These are phyloP conservation scores for Telfairia occidentalis DNA, from an alignment of 331 rosid genomes.

Conservation along the genomic window DNA sequence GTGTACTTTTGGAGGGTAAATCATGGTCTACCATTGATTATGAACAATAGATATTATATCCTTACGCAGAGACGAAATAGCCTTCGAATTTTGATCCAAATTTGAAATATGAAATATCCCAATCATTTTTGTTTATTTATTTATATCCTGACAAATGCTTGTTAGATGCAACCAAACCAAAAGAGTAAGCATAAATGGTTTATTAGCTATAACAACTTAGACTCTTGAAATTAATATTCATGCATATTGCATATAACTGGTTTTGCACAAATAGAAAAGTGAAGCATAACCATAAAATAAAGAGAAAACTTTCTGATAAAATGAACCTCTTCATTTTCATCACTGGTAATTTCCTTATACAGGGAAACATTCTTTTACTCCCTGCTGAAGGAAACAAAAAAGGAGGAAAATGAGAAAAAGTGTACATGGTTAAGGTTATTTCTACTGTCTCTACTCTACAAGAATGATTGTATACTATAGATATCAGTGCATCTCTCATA, in stretches of 20 bases:
- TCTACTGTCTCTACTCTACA: not conserved
- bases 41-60: not conserved
- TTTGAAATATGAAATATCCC: not conserved
- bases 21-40: not conserved
- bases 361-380: not conserved
- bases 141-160: not conserved
- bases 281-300: not conserved
- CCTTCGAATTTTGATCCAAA: not conserved
- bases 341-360: not conserved
- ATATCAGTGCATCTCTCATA: not conserved
- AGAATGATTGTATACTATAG: not conserved
- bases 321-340: slow-evolving; percentile 3
- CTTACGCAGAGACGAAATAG: not conserved
- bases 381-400: not conserved
- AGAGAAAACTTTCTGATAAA: not conserved
- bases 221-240: not conserved
- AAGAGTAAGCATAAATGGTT: not conserved
- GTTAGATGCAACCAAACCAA: not conserved
- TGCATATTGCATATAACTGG: not conserved
- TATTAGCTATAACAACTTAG: too few species aligned
- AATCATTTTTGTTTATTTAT: not conserved
- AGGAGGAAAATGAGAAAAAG: slow-evolving; percentile 2
- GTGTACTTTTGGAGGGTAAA: not conserved
- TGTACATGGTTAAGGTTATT: not conserved
- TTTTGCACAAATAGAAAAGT: not conserved